Evolutionary conservation across 768 basidiomycete species (phyloP), one percentile per base, ranked within the genome.

Genomic region (Paxillus rubicundulus): DNA sequence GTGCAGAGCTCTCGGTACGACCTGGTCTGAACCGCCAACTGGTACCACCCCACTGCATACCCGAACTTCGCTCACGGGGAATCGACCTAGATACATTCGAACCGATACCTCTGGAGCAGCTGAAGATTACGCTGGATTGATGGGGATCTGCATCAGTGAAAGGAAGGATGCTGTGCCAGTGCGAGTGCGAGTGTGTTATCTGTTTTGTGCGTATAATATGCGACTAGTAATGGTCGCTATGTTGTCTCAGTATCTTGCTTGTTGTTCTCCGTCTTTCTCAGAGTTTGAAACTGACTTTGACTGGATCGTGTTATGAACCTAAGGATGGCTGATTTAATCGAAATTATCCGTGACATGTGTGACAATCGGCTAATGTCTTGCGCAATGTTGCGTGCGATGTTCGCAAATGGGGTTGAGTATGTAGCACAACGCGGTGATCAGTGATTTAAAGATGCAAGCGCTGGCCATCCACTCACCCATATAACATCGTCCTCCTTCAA

Each of bases 21-120:
- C 96, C 97, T 48, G 97, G 98, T 68, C 75, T 99, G 62, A 96
- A 89, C 72, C 86, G 84, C 59, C 84, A 86, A 74, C 84, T 99
- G 48, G 93, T 98, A 50, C 97, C 97, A 49, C 75, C 82, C 62
- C 85, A 92, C 74, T 88, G 85, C 72, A 93, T 98, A 81, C 74
- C 85, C 59, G 92, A 92, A 78, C 83, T 99, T 70, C 82, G 80
- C 73, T 86, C 82, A 59, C 85, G 91, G 73, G 85, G 84, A 43
- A 91, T 98, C 75, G 82, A 87, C 69, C 72, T 98, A 70, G 86
- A 95, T 66, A 84, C 82, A 59, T 98, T 98, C 77, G 88, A 87
- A 72, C 97, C 97, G 71, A 96, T 98, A 87, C 94, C 96, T 71
- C 77, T 94, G 72, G 95, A 98, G 70, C 86, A 97, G 73, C 75